A percentile compares a stretch with the other conserved stretches of the same genome.
These are phyloP conservation scores for Kernera saxatilis DNA, from an alignment of 345 rosid genomes.

Conservation along the genomic window DNA sequence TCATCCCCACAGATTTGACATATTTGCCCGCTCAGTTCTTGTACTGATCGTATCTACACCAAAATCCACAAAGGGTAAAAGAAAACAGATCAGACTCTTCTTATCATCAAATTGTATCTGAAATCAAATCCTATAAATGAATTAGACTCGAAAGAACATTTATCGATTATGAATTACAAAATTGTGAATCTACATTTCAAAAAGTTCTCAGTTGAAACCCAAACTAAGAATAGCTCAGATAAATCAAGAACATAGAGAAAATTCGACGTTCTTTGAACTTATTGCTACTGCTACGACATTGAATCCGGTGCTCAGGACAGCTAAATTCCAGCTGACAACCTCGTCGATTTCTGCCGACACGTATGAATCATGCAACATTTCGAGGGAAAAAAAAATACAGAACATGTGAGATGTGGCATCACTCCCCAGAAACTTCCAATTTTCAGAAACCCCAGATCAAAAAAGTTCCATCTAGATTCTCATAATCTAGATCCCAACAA, in stretches of 20 bases:
- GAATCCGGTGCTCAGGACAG: background rate
- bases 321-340: background rate
- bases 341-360: constrained; percentile 15
- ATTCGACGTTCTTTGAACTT: background rate
- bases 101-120: background rate
- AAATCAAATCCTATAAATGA: background rate
- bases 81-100: constrained; percentile 11
- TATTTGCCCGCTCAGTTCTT: constrained; percentile 81
- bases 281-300: background rate
- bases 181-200: background rate
- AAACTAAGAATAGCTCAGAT: background rate
- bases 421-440: background rate
- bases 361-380: constrained; percentile 24
- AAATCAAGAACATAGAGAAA: background rate
- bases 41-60: constrained; percentile 75
- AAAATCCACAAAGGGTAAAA: background rate
- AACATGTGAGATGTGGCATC: constrained; percentile 5
- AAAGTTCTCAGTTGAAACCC: background rate
- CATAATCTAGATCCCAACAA: background rate
- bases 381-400: background rate
- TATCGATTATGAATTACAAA: background rate
- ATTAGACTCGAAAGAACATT: background rate
- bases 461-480: background rate
- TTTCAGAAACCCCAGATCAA: background rate
- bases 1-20: constrained; percentile 94